Conservation (phyloP, 495 filamentous ascomycete genomes). For the Podospora fimiseda region DNA sequence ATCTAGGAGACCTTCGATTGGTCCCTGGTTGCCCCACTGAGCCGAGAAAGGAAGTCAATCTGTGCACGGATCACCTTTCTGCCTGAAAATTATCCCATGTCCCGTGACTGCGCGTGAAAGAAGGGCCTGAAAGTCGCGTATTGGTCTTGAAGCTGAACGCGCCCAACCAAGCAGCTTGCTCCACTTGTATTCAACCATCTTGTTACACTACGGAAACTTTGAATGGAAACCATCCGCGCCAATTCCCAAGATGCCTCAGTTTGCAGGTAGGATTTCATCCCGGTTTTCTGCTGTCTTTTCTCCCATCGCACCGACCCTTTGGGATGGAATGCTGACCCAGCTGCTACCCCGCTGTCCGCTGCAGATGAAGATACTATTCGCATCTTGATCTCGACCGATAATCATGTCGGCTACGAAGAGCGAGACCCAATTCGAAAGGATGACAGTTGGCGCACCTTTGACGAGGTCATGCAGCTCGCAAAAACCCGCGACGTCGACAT, state of each 20-base stretch:
- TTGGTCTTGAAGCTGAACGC: background rate
- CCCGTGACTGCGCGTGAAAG: background rate
- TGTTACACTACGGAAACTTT: no score
- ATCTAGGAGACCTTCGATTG: no score
- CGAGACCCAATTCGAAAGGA: constrained; percentile 88
- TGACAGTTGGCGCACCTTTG: constrained; percentile 94
- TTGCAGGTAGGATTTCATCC: constrained; percentile 19
- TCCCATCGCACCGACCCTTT: background rate
- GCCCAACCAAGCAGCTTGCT: background rate
- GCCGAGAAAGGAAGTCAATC: no score
- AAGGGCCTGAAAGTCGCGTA: background rate
- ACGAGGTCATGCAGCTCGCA: constrained; percentile 90
- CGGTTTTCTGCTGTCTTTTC: background rate
- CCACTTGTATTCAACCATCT: no score
- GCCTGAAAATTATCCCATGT: no score
- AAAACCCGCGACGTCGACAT: constrained; percentile 88
- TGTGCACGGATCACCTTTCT: no score
- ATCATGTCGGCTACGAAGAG: constrained; percentile 95
- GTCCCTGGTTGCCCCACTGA: no score
- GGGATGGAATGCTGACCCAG: no score
- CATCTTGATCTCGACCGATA: constrained; percentile 89
- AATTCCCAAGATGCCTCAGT: constrained; percentile 20
- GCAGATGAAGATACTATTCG: constrained; percentile 84
- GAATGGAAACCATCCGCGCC: no score
- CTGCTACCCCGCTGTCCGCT: background rate